A percentile compares a stretch with the other conserved stretches of the same genome.
Conservation (phyloP, 768 basidiomycete genomes). For the Trametes cinnabarina region DNA sequence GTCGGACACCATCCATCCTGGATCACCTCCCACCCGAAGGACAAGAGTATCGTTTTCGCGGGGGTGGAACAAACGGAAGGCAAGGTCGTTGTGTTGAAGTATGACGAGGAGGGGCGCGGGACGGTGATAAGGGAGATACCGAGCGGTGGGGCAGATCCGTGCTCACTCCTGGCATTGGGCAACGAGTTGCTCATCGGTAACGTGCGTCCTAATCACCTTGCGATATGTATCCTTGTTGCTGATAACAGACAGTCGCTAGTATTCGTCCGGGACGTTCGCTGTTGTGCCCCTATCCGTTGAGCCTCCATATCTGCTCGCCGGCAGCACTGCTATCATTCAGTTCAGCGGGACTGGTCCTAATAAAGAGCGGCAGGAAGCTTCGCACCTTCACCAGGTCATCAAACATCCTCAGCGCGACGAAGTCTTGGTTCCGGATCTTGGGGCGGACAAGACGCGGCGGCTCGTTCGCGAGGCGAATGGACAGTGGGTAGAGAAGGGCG, state of each 20-base stretch:
- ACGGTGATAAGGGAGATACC: slow-evolving; percentile 46
- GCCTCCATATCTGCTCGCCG: slow-evolving; percentile 43
- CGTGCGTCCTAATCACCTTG: slow-evolving; percentile 47
- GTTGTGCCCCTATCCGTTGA: slow-evolving; percentile 53
- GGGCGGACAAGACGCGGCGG: slow-evolving; percentile 65
- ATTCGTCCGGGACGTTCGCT: slow-evolving; percentile 61
- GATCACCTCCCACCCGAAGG: slow-evolving; percentile 60
- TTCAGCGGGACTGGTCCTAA: slow-evolving; percentile 64
- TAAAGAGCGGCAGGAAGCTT: slow-evolving; percentile 58
- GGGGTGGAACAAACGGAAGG: slow-evolving; percentile 71
- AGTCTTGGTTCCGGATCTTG: slow-evolving; percentile 73
- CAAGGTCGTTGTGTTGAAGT: slow-evolving; percentile 55
- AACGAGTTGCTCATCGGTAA: slow-evolving; percentile 66
- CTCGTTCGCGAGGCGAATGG: slow-evolving; percentile 44
- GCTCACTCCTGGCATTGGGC: slow-evolving; percentile 57
- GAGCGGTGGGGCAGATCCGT: slow-evolving; percentile 63
- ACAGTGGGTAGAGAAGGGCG: slow-evolving; percentile 48
- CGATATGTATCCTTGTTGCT: not conserved
- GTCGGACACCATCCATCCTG: slow-evolving; percentile 74
- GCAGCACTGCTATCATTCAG: slow-evolving; percentile 29
- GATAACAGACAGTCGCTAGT: slow-evolving; percentile 42
- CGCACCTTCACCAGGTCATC: slow-evolving; percentile 78
- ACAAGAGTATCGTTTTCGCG: slow-evolving; percentile 59
- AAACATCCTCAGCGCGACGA: slow-evolving; percentile 50
- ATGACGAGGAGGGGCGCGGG: slow-evolving; percentile 52